Base-by-base conservation (phyloP, 306 rosid genomes). In the Crataegus laevigata region DNA sequence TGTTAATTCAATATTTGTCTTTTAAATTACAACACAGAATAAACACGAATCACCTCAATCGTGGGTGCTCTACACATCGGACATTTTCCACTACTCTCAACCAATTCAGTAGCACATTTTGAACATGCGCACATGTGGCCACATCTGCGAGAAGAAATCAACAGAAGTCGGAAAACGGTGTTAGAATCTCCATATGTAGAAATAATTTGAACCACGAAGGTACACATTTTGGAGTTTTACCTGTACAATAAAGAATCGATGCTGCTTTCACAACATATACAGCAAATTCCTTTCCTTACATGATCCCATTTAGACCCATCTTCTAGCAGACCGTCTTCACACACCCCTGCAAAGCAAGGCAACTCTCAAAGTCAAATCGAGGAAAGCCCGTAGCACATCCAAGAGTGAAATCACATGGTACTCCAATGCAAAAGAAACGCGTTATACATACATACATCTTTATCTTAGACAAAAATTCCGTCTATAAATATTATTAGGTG, bases 71-170 rank as follows among this genome's bases (percentile, higher is more conserved):
- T 82, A 83, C 99, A 96, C 99, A 96, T 96, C 64, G 99, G 99
- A 75, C 99, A 94, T 75, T 90, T 96, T 69, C 89, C 92, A 24
- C 77, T 73, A 42, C 81, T 85, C 78, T 80, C 83, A 24, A 88
- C 89, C 93, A 96, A 85, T 75, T 76, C 86, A 36, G 80, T 81
- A 30, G 99, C 98, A 83, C 99, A 96, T 79, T 85, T 89, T 67
- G 93, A 78, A 84, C 98, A 96, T 29, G 97, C 82, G 83, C 99
- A 96, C 97, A 92, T 92, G 88, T 96, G 99, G 64, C 99, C 99
- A 66, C 99, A 96, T 90, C 98, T 96, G 88, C 66, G 50, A 59
- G 58, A 76, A 32, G 72, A 73, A 69, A 71, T 42, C 30, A 76
- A 66, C 28, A 24, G 21, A 45, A 30, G 58, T 54, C 17, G 14